Percentiles rank a stretch among this genome's conserved stretches.
Conservation (phyloP, 176 grass and related monocot genomes). For the Rhynchospora tenuis region DNA sequence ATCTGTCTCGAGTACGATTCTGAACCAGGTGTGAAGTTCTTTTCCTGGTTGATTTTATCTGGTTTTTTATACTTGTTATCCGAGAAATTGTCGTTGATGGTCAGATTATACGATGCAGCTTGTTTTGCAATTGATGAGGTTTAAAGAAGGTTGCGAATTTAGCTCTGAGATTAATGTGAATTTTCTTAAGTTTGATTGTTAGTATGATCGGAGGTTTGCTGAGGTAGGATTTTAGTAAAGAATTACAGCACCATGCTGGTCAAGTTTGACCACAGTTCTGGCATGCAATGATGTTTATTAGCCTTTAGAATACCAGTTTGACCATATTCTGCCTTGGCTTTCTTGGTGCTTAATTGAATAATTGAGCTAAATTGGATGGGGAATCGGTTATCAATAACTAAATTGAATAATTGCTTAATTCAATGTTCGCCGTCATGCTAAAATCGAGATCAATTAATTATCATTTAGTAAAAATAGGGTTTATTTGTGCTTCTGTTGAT, state of each 20-base stretch:
- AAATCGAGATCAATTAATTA: background rate
- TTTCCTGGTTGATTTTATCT: background rate
- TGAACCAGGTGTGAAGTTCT: conserved; percentile 58
- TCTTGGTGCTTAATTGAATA: background rate
- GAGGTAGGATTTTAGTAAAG: background rate
- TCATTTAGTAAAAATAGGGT: background rate
- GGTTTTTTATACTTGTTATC: background rate
- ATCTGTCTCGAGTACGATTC: conserved; percentile 85
- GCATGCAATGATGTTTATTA: background rate
- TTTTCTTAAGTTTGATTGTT: background rate
- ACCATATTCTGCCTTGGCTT: background rate
- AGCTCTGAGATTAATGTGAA: background rate
- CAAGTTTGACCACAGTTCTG: background rate
- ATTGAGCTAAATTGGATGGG: background rate
- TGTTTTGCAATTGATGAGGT: background rate
- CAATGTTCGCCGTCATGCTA: background rate
- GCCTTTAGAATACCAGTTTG: background rate
- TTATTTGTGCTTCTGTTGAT: background rate
- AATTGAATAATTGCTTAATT: too few relatives aligned
- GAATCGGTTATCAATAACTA: background rate
- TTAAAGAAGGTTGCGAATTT: background rate
- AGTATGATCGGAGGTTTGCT: background rate
- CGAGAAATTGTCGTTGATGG: background rate
- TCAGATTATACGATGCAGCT: background rate
- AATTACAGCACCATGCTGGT: background rate